Evolutionary conservation across 352 stramenopile genomes (phyloP), one percentile per base, ranked within the genome.

Genomic region (Pythium angustatum): DNA sequence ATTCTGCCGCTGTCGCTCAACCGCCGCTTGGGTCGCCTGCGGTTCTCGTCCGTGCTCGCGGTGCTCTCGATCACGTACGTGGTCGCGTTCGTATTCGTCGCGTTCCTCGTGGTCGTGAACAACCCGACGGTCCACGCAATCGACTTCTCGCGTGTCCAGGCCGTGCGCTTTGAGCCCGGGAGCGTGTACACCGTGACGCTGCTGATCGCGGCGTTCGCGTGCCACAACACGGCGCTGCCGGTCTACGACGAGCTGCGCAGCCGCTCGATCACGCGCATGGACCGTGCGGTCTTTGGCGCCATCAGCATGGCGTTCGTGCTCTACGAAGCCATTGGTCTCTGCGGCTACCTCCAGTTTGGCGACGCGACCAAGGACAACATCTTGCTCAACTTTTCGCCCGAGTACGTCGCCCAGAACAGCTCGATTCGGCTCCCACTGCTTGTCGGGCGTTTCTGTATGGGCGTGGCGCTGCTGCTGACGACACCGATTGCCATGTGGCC

Each of bases 161-260:
- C 80, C 21, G 69, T 92, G 44, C 69, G 69, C 24, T 63, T 92
- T 14, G 79, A 89, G 28, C 71, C 83, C 0, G 78, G 72, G 21
- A 88, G 76, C 50, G 78, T 90, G 9, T 90, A 90, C 68, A 92
- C 83, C 0, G 79, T 90, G 40, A 90, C 81, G 65, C 67, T 91
- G 40, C 56, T 91, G n/a, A 88, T 88, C 44, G 83, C 72, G 12
- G 83, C 80, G 3, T 91, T 91, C 58, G 83, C 83, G 22, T 90
- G 80, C 66, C 83, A 91, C 64, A 92, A 92, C 60, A 92, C 83
- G 31, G 83, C 81, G 24, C 64, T 92, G 48, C 83, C 79, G 4
- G 83, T 92, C 50, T 90, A 92, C 71, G 81, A 92, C 60, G 83
- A 92, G 64, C 70, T 90, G 14, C 83, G 76, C 26, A 61, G 73